phyloP scores from a whole-genome alignment of 768 basidiomycete genomes.

The Lactarius psammicola region DNA sequence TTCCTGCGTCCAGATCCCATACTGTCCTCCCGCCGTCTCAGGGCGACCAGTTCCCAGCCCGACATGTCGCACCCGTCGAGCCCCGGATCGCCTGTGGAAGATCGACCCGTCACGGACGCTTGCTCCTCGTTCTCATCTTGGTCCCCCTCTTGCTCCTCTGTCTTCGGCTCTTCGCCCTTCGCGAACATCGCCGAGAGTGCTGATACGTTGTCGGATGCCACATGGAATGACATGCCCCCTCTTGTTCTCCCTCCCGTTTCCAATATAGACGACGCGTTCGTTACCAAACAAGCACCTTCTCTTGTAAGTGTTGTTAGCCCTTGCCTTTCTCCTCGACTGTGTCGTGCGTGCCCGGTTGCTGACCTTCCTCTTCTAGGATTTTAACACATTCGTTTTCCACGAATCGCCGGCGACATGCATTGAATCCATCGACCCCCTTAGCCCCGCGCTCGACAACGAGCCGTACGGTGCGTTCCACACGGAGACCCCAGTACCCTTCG shows the following conservation, averaged over 20 bases:
- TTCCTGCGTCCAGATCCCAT: conserved; percentile 24
- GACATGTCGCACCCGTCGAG: conserved; percentile 21
- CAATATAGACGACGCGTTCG: conserved; percentile 9
- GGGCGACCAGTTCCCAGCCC: conserved; percentile 29
- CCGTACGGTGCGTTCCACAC: conserved; percentile 15
- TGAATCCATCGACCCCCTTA: conserved; percentile 28
- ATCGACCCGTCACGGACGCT: neutral
- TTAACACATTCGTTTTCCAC: conserved; percentile 30
- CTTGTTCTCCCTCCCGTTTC: conserved; percentile 24
- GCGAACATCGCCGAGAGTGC: conserved; percentile 12
- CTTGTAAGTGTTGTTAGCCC: conserved; percentile 27
- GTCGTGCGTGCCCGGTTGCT: neutral
- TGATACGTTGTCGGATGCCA: conserved; percentile 7
- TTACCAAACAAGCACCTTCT: conserved; percentile 22
- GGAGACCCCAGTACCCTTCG: conserved; percentile 11
- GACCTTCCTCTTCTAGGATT: conserved; percentile 16
- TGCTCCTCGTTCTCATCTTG: neutral
- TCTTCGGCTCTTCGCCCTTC: conserved; percentile 15
- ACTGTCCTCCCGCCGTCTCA: conserved; percentile 20
- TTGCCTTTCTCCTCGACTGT: neutral
- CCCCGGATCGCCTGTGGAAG: conserved; percentile 3
- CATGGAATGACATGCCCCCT: conserved; percentile 27
- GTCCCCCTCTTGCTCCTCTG: neutral
- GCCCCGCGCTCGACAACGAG: conserved; percentile 4
- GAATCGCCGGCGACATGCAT: conserved; percentile 25